These are phyloP conservation scores for Pestalotiopsis sp. DNA, from an alignment of 2,329 filamentous ascomycete genomes.

Conservation along the genomic window DNA sequence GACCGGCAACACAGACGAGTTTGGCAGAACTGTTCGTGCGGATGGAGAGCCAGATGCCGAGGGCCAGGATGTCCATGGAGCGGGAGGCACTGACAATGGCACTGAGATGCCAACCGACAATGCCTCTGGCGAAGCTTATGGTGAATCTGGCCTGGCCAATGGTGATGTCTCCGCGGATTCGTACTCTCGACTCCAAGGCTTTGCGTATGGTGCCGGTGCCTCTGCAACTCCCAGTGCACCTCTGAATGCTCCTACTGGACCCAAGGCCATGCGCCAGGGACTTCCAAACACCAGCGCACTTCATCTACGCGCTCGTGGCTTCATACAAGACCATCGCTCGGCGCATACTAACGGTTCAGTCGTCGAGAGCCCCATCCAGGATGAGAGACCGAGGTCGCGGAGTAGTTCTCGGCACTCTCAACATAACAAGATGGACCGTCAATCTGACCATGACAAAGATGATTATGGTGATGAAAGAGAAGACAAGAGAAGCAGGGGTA, in stretches of 20 bases:
- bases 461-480: constrained; percentile 25
- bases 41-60: constrained; percentile 23
- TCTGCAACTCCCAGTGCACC: constrained; percentile 43
- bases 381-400: constrained; percentile 40
- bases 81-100: constrained; percentile 19
- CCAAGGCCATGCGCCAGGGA: constrained; percentile 91
- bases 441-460: constrained; percentile 33
- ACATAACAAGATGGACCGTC: constrained; percentile 36
- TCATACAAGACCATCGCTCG: constrained; percentile 38
- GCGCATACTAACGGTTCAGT: constrained; percentile 29
- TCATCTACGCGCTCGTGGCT: constrained; percentile 58
- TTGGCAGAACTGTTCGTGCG: constrained; percentile 35
- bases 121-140: constrained; percentile 24
- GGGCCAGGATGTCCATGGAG: constrained; percentile 20
- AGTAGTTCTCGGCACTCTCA: constrained; percentile 50
- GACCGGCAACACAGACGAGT: constrained; percentile 38
- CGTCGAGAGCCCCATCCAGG: constrained; percentile 30
- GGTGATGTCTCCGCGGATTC: constrained; percentile 35
- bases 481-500: constrained; percentile 18
- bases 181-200: constrained; percentile 24
- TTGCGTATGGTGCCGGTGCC: constrained; percentile 21
- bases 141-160: constrained; percentile 27
- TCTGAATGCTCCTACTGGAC: constrained; percentile 82
- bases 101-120: constrained; percentile 27
- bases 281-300: constrained; percentile 78